Percentiles rank a stretch among this genome's conserved stretches.
Conservation (phyloP, 345 rosid genomes). For the Excoecaria cochinchinensis region DNA sequence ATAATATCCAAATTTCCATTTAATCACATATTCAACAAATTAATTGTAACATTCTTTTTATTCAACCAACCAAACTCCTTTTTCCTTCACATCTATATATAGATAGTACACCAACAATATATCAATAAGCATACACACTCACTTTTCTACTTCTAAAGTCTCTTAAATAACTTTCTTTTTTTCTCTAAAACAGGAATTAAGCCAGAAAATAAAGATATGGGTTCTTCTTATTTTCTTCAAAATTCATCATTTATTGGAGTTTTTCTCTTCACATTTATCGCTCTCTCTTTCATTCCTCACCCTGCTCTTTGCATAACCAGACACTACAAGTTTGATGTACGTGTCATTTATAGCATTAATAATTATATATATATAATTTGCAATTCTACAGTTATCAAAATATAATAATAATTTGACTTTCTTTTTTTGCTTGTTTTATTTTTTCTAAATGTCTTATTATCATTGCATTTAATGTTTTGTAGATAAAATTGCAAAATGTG, state of each 20-base stretch:
- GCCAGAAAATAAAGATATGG: slow-evolving; percentile 20
- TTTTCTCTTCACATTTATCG: slow-evolving; percentile 5
- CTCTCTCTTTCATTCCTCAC: slow-evolving; percentile 2
- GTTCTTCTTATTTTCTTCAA: slow-evolving; percentile 36
- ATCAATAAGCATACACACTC: slow-evolving; percentile 7
- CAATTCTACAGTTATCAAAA: neutral
- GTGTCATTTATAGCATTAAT: neutral
- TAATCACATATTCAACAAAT: neutral
- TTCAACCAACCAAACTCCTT: slow-evolving; percentile 25
- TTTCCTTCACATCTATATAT: slow-evolving; percentile 33
- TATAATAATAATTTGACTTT: neutral
- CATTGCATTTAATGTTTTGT: neutral
- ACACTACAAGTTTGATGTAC: slow-evolving; percentile 29
- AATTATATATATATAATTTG: neutral
- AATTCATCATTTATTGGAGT: slow-evolving; percentile 17
- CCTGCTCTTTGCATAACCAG: slow-evolving; percentile 20
- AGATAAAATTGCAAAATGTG: slow-evolving; percentile 30
- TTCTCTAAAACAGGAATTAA: slow-evolving; percentile 4
- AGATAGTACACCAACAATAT: slow-evolving; percentile 18
- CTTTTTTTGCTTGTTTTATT: neutral
- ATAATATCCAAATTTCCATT: neutral
- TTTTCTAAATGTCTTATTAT: too few relatives aligned
- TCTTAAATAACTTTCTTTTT: neutral
- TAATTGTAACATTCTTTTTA: neutral
- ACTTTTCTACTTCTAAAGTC: neutral